Evolutionary conservation across 345 rosid genomes (phyloP).

Genomic region (Salix brachista): DNA sequence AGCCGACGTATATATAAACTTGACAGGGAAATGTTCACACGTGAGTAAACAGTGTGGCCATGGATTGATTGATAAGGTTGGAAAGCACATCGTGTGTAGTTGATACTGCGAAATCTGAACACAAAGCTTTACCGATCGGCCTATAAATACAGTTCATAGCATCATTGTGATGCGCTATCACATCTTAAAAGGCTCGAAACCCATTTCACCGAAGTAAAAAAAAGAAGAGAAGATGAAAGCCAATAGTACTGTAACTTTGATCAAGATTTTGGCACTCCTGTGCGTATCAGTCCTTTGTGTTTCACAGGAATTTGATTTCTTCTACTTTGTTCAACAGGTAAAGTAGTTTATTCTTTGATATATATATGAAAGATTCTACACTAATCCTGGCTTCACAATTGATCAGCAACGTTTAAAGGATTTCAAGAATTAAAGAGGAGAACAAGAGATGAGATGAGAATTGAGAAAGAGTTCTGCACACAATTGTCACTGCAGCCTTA

Average conservation of each 20-base stretch:
- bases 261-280: conserved; percentile 34
- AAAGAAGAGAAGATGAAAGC: conserved; percentile 25
- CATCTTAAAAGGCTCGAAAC: background rate
- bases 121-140: conserved; percentile 15
- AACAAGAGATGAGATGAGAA: no score
- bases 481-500: no score
- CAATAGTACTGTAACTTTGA: conserved; percentile 8
- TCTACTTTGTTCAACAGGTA: conserved; percentile 95
- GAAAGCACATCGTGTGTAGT: conserved; percentile 8
- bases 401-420: no score
- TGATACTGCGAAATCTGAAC: background rate
- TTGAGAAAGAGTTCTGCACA: no score
- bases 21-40: conserved; percentile 5
- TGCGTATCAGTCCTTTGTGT: conserved; percentile 33
- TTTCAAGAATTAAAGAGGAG: no score
- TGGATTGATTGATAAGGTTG: background rate
- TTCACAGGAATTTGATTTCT: conserved; percentile 82
- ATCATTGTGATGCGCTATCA: background rate
- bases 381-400: background rate
- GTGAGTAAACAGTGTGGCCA: background rate
- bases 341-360: background rate
- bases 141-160: conserved; percentile 10
- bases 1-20: background rate
- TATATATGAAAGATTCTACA: background rate
- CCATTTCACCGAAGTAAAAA: background rate